Conservation (phyloP, 2,329 filamentous ascomycete species). For the Pseudopithomyces maydicus region DNA sequence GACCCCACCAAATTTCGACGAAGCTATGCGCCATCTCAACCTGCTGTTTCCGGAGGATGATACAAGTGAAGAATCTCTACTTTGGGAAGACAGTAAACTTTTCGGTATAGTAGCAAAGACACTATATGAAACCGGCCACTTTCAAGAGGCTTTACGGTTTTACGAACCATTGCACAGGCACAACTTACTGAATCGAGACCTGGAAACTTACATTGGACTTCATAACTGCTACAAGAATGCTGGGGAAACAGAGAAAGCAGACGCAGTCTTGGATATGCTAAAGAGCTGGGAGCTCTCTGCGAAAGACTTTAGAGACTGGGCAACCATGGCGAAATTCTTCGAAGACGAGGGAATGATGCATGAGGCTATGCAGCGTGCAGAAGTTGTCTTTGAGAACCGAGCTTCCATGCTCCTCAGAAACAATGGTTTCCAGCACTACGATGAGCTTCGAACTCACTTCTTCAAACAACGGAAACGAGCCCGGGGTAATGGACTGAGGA, state of each 20-base stretch:
- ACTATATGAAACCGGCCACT: constrained; percentile 57
- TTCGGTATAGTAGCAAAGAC: constrained; percentile 72
- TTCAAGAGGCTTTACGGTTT: constrained; percentile 63
- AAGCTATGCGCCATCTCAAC: constrained; percentile 67
- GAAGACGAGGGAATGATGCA: constrained; percentile 69
- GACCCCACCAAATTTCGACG: constrained; percentile 63
- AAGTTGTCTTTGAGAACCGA: constrained; percentile 76
- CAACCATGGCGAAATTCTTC: constrained; percentile 83
- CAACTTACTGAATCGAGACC: constrained; percentile 26
- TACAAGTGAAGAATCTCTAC: constrained; percentile 50
- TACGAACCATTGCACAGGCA: constrained; percentile 55
- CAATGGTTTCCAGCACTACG: constrained; percentile 36
- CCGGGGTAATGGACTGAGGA: constrained; percentile 33
- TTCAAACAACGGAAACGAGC: constrained; percentile 29
- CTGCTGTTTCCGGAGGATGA: constrained; percentile 70
- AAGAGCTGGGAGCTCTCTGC: constrained; percentile 66
- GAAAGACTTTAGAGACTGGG: constrained; percentile 74
- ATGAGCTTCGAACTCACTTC: constrained; percentile 34
- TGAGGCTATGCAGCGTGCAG: constrained; percentile 49
- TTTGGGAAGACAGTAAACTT: constrained; percentile 76
- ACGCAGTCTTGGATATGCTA: constrained; percentile 76
- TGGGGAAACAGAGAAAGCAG: constrained; percentile 69
- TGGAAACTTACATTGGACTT: constrained; percentile 42
- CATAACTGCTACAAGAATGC: constrained; percentile 69
- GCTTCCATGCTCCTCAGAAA: constrained; percentile 52